These are phyloP conservation scores for Blastocystis sp. DNA, from an alignment of 352 stramenopile genomes.

Conservation along the genomic window DNA sequence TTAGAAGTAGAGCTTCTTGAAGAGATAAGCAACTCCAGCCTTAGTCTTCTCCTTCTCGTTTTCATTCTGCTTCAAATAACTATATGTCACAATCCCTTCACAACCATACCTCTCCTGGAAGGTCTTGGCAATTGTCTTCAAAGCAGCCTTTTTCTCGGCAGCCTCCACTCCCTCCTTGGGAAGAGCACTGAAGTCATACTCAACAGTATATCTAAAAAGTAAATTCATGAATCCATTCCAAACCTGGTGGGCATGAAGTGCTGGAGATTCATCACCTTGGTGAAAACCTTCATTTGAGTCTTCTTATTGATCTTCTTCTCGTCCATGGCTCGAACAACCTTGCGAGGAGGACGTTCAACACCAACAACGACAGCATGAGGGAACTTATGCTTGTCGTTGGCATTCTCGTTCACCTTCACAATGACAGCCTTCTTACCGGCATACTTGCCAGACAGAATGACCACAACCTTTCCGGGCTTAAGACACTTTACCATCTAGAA, in stretches of 20 bases:
- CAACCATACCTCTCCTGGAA: slow-evolving; percentile 30
- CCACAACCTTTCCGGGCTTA: slow-evolving; percentile 63
- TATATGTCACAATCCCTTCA: background rate
- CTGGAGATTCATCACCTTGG: slow-evolving; percentile 63
- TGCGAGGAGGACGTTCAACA: slow-evolving; percentile 40
- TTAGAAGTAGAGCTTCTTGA: background rate
- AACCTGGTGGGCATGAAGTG: slow-evolving; percentile 64
- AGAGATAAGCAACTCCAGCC: slow-evolving; percentile 43
- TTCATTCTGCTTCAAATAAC: slow-evolving; percentile 62
- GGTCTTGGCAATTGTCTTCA: slow-evolving; percentile 52
- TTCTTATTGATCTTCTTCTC: slow-evolving; percentile 63
- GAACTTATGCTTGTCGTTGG: slow-evolving; percentile 59
- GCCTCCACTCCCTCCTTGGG: slow-evolving; percentile 6
- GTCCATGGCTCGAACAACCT: slow-evolving; percentile 41
- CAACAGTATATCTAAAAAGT: slow-evolving; percentile 51
- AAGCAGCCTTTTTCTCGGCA: slow-evolving; percentile 37
- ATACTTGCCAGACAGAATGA: slow-evolving; percentile 63
- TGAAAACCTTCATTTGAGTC: slow-evolving; percentile 62
- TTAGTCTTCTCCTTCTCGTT: slow-evolving; percentile 62
- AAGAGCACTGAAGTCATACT: slow-evolving; percentile 41
- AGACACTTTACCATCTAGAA: slow-evolving; percentile 60
- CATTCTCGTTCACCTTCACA: slow-evolving; percentile 62
- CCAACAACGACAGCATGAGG: slow-evolving; percentile 61
- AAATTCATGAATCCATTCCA: background rate
- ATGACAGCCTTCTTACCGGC: slow-evolving; percentile 65